Percentiles rank a stretch among this genome's conserved stretches.
phyloP scores from a whole-genome alignment of 805 yeast species.

The Kurtzmaniella cleridarum region DNA sequence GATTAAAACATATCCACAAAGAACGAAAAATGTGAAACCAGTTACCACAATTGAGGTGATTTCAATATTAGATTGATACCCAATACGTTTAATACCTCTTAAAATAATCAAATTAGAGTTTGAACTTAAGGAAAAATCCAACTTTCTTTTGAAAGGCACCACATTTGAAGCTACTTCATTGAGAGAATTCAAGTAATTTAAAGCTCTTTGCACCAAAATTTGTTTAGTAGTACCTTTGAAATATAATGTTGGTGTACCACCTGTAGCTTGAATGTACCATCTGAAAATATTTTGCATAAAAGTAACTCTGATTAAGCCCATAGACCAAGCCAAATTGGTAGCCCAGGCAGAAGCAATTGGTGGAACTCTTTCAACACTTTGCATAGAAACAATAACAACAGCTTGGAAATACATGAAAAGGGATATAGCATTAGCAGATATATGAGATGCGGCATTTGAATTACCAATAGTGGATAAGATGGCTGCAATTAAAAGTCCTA shows the following conservation, averaged over 20 bases:
- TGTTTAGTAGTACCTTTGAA: conserved; percentile 57
- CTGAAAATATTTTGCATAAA: conserved; percentile 85
- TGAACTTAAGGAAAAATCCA: conserved; percentile 41
- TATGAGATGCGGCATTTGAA: conserved; percentile 83
- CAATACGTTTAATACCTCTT: conserved; percentile 85
- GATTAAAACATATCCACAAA: conserved; percentile 70
- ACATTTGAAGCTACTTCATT: conserved; percentile 13
- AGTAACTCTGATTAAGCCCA: conserved; percentile 73
- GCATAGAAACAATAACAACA: conserved; percentile 79
- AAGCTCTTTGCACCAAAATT: conserved; percentile 70
- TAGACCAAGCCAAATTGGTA: conserved; percentile 90
- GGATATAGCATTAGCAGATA: conserved; percentile 81
- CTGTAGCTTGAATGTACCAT: conserved; percentile 85
- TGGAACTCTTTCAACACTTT: conserved; percentile 79
- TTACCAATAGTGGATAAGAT: conserved; percentile 79
- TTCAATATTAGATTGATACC: conserved; percentile 72
- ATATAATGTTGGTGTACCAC: conserved; percentile 75
- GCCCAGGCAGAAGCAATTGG: conserved; percentile 93
- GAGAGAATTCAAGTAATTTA: conserved; percentile 22
- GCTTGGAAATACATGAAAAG: conserved; percentile 84
- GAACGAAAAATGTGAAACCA: conserved; percentile 78
- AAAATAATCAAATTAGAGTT: conserved; percentile 58
- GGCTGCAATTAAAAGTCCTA: conserved; percentile 81
- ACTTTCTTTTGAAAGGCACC: conserved; percentile 15
- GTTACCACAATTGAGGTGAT: conserved; percentile 79